Percentiles rank a stretch among this genome's conserved stretches.
phyloP scores from a whole-genome alignment of 768 basidiomycete species.

The Russula virescens region DNA sequence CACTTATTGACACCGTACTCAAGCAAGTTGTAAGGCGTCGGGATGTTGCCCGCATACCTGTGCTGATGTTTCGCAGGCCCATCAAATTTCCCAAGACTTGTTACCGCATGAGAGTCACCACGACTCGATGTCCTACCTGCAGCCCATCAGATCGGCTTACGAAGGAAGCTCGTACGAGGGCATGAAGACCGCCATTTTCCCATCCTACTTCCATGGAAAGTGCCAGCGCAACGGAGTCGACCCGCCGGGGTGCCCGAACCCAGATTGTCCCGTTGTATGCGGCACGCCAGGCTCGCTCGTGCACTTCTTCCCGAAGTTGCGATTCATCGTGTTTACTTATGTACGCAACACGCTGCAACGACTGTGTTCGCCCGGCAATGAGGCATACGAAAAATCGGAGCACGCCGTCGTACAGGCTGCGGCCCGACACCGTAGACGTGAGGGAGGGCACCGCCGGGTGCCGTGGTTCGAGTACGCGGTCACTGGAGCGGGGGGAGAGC shows the following conservation, averaged over 20 bases:
- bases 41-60: slow-evolving; percentile 8
- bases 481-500: slow-evolving; percentile 5
- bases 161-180: slow-evolving; percentile 37
- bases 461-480: slow-evolving; percentile 18
- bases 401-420: slow-evolving; percentile 37
- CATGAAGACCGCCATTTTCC: slow-evolving; percentile 58
- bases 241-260: slow-evolving; percentile 70
- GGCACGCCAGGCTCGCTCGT: slow-evolving; percentile 79
- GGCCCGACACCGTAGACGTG: slow-evolving; percentile 11
- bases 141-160: slow-evolving; percentile 46
- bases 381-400: slow-evolving; percentile 41
- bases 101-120: slow-evolving; percentile 30
- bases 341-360: slow-evolving; percentile 34
- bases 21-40: slow-evolving; percentile 38
- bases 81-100: slow-evolving; percentile 32
- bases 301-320: slow-evolving; percentile 53
- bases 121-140: slow-evolving; percentile 33
- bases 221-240: slow-evolving; percentile 53
- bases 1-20: slow-evolving; percentile 37
- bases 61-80: slow-evolving; percentile 31
- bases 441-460: slow-evolving; percentile 1
- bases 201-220: slow-evolving; percentile 70
- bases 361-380: slow-evolving; percentile 36
- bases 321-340: slow-evolving; percentile 44
- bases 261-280: slow-evolving; percentile 72